phyloP scores from a whole-genome alignment of 495 filamentous ascomycete genomes.

The Trypethelium eluteriae region DNA sequence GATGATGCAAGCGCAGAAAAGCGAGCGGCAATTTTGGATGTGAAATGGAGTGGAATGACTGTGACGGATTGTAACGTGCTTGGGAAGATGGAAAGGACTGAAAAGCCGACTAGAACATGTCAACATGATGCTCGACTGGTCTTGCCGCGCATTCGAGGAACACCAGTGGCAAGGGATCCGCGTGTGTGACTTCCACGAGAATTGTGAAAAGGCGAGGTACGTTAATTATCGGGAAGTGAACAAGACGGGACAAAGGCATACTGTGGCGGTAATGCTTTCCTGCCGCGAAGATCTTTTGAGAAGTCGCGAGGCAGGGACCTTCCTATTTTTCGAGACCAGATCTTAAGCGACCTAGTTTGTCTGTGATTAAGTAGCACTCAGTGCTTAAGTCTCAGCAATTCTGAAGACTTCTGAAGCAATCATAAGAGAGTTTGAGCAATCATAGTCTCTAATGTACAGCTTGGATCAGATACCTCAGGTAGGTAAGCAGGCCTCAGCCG shows the following conservation, averaged over 20 bases:
- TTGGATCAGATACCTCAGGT: neutral
- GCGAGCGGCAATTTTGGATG: neutral
- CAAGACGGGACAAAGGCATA: neutral
- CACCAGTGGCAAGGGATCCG: neutral
- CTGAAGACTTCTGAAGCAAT: too few relatives aligned
- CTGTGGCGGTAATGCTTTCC: neutral
- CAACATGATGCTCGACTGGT: conserved; percentile 5
- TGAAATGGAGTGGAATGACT: conserved; percentile 13
- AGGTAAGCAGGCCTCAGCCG: neutral
- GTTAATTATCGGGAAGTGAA: neutral
- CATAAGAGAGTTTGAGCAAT: neutral
- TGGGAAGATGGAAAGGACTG: neutral
- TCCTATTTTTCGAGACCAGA: too few relatives aligned
- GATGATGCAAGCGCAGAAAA: conserved; percentile 1
- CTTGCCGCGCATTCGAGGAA: neutral
- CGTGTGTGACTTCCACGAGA: conserved; percentile 3
- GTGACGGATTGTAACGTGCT: conserved; percentile 6
- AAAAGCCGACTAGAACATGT: neutral
- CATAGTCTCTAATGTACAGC: neutral
- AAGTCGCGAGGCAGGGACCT: neutral
- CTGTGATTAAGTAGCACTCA: too few relatives aligned
- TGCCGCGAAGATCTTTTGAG: too few relatives aligned
- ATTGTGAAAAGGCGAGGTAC: neutral
- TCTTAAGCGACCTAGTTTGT: too few relatives aligned
- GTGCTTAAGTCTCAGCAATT: too few relatives aligned